phyloP scores from a whole-genome alignment of 805 yeast genomes.

The Wickerhamomyces canadensis region DNA sequence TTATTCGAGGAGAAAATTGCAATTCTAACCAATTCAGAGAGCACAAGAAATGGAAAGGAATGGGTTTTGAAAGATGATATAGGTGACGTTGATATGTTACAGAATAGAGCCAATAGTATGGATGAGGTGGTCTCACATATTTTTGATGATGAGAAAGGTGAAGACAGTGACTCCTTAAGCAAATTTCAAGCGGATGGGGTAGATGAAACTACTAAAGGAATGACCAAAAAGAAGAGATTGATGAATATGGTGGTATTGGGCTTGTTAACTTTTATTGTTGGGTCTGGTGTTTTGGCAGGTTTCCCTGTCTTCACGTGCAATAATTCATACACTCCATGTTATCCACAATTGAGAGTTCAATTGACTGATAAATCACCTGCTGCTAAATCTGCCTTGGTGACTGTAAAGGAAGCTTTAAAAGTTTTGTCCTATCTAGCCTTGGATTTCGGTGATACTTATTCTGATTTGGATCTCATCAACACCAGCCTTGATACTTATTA shows the following conservation, averaged over 20 bases:
- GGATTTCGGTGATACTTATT: slow-evolving; percentile 31
- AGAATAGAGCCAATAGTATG: slow-evolving; percentile 3
- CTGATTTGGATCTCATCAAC: slow-evolving; percentile 16
- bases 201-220: background rate
- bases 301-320: slow-evolving; percentile 29
- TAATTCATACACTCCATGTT: slow-evolving; percentile 25
- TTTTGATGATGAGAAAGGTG: background rate
- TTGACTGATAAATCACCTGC: slow-evolving; percentile 31
- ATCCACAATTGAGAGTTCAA: slow-evolving; percentile 40
- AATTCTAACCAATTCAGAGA: background rate
- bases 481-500: slow-evolving; percentile 21
- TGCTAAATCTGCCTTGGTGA: slow-evolving; percentile 28
- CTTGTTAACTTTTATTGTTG: slow-evolving; percentile 1
- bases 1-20: slow-evolving; percentile 1
- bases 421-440: slow-evolving; percentile 40
- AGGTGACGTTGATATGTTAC: background rate
- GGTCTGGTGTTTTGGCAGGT: slow-evolving; percentile 1
- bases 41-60: slow-evolving; percentile 1
- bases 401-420: slow-evolving; percentile 38
- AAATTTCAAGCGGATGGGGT: background rate
- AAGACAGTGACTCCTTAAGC: background rate
- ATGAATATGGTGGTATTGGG: background rate
- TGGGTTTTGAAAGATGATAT: background rate
- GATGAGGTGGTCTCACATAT: slow-evolving; percentile 2
- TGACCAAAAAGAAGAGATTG: background rate